Evolutionary conservation across 2,329 filamentous ascomycete genomes (phyloP).

Genomic region (Stylonectria norvegica): DNA sequence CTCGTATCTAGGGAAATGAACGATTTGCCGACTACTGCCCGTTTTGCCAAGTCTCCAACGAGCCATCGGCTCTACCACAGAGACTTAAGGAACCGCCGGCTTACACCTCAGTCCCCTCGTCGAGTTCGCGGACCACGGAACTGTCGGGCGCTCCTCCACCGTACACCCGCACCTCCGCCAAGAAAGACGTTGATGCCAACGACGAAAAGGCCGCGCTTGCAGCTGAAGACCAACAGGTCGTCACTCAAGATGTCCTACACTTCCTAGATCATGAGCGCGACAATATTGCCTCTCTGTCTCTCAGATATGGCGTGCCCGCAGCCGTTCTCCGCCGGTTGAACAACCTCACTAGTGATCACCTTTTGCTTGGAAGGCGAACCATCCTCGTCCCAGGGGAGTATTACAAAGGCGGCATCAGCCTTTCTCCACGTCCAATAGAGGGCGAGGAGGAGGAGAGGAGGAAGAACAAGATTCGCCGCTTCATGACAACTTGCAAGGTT

Average conservation of each 20-base stretch:
- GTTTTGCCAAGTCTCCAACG: slow-evolving; percentile 70
- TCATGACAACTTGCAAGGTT: slow-evolving; percentile 77
- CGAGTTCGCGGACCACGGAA: slow-evolving; percentile 20
- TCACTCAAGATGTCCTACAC: slow-evolving; percentile 65
- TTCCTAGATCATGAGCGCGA: slow-evolving; percentile 70
- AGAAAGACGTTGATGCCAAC: slow-evolving; percentile 3
- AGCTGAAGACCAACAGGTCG: slow-evolving; percentile 31
- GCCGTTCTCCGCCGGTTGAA: slow-evolving; percentile 62
- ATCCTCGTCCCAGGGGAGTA: slow-evolving; percentile 68
- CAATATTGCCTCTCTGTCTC: slow-evolving; percentile 62
- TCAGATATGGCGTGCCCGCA: slow-evolving; percentile 68
- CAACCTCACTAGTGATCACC: slow-evolving; percentile 66
- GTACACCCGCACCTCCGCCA: slow-evolving; percentile 28
- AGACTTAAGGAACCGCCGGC: slow-evolving; percentile 66
- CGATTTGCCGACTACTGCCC: slow-evolving; percentile 67
- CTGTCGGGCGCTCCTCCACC: slow-evolving; percentile 37
- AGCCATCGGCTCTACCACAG: slow-evolving; percentile 55
- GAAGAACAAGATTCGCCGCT: slow-evolving; percentile 68
- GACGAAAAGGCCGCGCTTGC: slow-evolving; percentile 25
- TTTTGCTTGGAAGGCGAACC: slow-evolving; percentile 66
- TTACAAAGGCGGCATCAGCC: slow-evolving; percentile 63
- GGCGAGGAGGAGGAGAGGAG: slow-evolving; percentile 70
- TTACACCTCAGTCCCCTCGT: slow-evolving; percentile 47
- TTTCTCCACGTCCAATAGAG: slow-evolving; percentile 69
- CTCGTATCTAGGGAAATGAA: slow-evolving; percentile 51